Conservation (phyloP, 805 yeast species). For the Hyphopichia homilentoma region DNA sequence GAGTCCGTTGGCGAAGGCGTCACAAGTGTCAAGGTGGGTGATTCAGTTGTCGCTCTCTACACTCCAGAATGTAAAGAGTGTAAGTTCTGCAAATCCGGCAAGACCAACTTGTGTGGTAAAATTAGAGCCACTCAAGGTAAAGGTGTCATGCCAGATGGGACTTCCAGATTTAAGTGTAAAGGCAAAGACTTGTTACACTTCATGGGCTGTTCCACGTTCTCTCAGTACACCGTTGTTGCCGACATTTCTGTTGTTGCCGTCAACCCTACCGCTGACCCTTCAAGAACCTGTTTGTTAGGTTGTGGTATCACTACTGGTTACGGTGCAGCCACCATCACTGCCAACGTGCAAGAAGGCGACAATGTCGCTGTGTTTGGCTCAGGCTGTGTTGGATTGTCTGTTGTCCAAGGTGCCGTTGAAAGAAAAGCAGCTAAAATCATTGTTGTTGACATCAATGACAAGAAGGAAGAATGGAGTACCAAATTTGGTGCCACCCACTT, state of each 20-base stretch:
- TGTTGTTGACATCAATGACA: conserved; percentile 82
- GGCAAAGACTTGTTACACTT: conserved; percentile 86
- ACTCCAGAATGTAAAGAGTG: conserved; percentile 97
- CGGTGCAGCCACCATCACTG: conserved; percentile 96
- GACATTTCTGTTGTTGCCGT: conserved; percentile 95
- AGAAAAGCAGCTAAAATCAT: conserved; percentile 79
- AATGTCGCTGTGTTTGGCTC: conserved; percentile 96
- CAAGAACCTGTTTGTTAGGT: conserved; percentile 87
- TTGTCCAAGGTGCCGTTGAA: conserved; percentile 87
- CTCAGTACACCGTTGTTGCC: conserved; percentile 97
- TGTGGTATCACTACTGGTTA: conserved; percentile 99
- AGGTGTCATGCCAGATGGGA: conserved; percentile 99
- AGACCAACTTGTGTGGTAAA: conserved; percentile 94
- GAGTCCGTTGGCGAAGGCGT: conserved; percentile 96
- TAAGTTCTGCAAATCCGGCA: conserved; percentile 90
- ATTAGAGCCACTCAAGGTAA: conserved; percentile 97
- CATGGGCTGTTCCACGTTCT: conserved; percentile 97
- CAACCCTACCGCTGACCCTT: conserved; percentile 77
- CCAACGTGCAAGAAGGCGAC: conserved; percentile 86
- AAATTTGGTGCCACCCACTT: conserved; percentile 96
- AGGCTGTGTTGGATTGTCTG: conserved; percentile 96
- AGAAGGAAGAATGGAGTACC: conserved; percentile 79
- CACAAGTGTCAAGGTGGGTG: conserved; percentile 85
- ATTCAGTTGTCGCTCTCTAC: conserved; percentile 88
- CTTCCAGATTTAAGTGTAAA: conserved; percentile 80